Base-by-base conservation (phyloP, 768 basidiomycete species). In the Collybia sp. region DNA sequence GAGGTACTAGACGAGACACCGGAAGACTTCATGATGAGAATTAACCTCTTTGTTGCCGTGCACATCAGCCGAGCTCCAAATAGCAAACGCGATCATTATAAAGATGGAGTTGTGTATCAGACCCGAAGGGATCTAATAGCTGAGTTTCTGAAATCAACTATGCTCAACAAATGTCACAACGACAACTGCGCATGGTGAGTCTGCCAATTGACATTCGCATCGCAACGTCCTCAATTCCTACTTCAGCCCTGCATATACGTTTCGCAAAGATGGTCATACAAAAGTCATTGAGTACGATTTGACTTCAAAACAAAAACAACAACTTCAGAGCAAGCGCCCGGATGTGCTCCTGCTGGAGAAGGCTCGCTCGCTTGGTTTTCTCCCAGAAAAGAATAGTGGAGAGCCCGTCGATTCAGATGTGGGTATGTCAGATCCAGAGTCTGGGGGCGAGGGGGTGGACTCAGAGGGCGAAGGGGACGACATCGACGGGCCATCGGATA, bases 211-310 rank as follows among this genome's bases (percentile, higher is more conserved):
- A n/a, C 33, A 16, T 38, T 13, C 25, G 8, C 33, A 43, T 40
- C 46, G 51, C 34, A 19, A 41, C 19, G 5, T 45, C n/a, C 34
- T 51, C 20, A 12, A 53, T 33, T 42, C 36, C 16, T 31, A 48
- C 52, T 33, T 2, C 53, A 94, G 92, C 20, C 66, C 76, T 54
- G 83, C 78, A 2, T 93, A 90, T 61, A 91, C 93, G 0, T 92
- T 88, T 66, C 85, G 94, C 44, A 97, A 92, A 64, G 96, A 99
- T 59, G 92, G 90, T 0, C 76, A 88, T 63, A 91, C 88, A 42
- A 98, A 97, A 68, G 77, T 99, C 45, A 85, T 98, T 59, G 93
- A 98, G 68, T 90, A 91, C 58, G 93, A 94, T 55, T 75, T 98
- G 30, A 73, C 89, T 5, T 42, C 63, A 2, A 95, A 93, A 64